phyloP scores from a whole-genome alignment of 1,284 basidiomycete genomes.

The Cutaneotrichosporon mucoides region DNA sequence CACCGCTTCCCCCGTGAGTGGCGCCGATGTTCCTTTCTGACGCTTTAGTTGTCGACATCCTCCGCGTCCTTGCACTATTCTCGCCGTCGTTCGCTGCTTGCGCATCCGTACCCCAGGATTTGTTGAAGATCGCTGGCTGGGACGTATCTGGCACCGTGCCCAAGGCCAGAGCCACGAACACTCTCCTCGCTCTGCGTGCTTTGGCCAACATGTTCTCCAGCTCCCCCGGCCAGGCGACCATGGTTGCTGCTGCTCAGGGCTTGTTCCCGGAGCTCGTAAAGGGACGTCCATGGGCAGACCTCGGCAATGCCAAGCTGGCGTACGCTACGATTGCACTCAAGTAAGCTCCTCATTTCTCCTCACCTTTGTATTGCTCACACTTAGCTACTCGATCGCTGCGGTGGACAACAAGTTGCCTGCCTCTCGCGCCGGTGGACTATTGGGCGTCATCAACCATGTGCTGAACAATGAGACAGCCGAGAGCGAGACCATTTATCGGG shows the following conservation, averaged over 20 bases:
- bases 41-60: constrained; percentile 73
- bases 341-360: constrained; percentile 24
- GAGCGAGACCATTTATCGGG: constrained; percentile 77
- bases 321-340: constrained; percentile 45
- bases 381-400: constrained; percentile 51
- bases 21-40: not conserved
- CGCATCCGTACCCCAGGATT: constrained; percentile 53
- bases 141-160: constrained; percentile 53
- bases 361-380: not conserved
- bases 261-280: constrained; percentile 55
- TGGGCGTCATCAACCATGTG: constrained; percentile 43
- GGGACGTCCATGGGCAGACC: constrained; percentile 24
- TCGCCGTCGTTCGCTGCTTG: constrained; percentile 55
- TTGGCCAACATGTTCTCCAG: constrained; percentile 69
- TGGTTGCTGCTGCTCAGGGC: constrained; percentile 56
- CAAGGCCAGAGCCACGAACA: constrained; percentile 78
- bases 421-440: constrained; percentile 24
- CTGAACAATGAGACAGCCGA: constrained; percentile 67
- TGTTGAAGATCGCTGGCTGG: constrained; percentile 72
- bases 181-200: constrained; percentile 74
- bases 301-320: constrained; percentile 35
- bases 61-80: constrained; percentile 67
- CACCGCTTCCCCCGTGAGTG: constrained; percentile 65
- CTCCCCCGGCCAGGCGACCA: constrained; percentile 51
- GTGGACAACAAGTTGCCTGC: constrained; percentile 35